phyloP scores from a whole-genome alignment of 768 basidiomycete species.

The Suillus occidentalis region DNA sequence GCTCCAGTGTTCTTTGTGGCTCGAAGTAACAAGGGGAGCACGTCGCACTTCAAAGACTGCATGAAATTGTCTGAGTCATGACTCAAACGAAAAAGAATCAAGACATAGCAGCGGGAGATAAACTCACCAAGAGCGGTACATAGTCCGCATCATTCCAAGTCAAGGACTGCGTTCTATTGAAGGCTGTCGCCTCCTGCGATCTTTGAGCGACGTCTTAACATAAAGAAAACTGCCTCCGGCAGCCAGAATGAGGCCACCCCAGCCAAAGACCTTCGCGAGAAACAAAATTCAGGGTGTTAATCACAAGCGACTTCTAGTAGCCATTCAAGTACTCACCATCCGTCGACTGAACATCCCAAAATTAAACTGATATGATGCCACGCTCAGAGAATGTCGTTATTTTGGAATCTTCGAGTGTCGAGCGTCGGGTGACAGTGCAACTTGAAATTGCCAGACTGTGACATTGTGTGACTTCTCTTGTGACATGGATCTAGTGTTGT shows the following conservation, averaged over 20 bases:
- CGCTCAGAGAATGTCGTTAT: neutral
- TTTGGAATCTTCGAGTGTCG: neutral
- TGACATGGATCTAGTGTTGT: neutral
- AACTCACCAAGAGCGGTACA: conserved; percentile 7
- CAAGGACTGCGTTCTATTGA: neutral
- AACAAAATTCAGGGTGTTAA: neutral
- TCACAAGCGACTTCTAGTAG: neutral
- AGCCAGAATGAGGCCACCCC: conserved; percentile 28
- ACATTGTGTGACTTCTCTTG: neutral
- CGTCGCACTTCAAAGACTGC: neutral
- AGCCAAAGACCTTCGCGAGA: conserved; percentile 19
- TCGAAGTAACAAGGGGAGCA: neutral
- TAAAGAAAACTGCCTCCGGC: conserved; percentile 32
- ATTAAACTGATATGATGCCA: neutral
- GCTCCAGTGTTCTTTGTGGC: neutral
- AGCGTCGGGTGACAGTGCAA: neutral
- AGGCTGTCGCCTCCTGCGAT: conserved; percentile 23
- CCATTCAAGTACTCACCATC: neutral
- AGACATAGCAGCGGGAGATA: conserved; percentile 10
- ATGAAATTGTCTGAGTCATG: neutral
- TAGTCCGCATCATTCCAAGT: conserved; percentile 16
- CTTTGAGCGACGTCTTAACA: conserved; percentile 28
- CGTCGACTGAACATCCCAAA: conserved; percentile 5
- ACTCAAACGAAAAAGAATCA: neutral
- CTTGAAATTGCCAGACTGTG: neutral